Conservation (phyloP, 192 early-diverging fungal species). For the Coemansia sp. region DNA sequence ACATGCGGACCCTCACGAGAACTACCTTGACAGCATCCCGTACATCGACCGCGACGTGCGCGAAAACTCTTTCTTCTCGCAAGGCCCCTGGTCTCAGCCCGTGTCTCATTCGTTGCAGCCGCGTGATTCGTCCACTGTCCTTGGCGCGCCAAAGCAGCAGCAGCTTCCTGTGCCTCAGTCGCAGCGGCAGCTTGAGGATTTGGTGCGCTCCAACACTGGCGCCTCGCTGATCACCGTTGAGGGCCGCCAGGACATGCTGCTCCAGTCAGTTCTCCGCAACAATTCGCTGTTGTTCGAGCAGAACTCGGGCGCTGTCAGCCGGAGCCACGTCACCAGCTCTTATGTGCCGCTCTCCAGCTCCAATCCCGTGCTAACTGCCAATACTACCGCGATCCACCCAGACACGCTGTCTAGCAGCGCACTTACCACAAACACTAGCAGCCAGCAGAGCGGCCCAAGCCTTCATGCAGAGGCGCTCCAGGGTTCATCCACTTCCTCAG, state of each 20-base stretch:
- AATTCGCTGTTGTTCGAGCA: background rate
- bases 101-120: conserved; percentile 15
- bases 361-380: conserved; percentile 17
- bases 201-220: conserved; percentile 38
- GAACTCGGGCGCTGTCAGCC: background rate
- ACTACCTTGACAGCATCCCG: conserved; percentile 38
- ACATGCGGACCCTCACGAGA: background rate
- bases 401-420: conserved; percentile 14
- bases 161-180: background rate
- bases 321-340: conserved; percentile 15
- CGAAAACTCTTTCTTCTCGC: conserved; percentile 48
- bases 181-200: conserved; percentile 21
- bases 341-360: conserved; percentile 46
- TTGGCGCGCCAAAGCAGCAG: background rate
- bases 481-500: conserved; percentile 1
- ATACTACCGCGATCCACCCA: background rate
- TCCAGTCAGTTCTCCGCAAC: conserved; percentile 11
- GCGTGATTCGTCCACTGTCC: conserved; percentile 9
- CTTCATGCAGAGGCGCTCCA: conserved; percentile 32
- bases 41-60: conserved; percentile 45
- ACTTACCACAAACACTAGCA: conserved; percentile 13
- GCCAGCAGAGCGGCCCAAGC: conserved; percentile 40
- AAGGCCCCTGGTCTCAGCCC: conserved; percentile 46
- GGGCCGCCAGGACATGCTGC: conserved; percentile 29
- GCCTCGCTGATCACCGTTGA: conserved; percentile 17